Conservation (phyloP, 225 moss, liverwort and hornwort genomes). For the Pseudisothecium myosuroides region DNA sequence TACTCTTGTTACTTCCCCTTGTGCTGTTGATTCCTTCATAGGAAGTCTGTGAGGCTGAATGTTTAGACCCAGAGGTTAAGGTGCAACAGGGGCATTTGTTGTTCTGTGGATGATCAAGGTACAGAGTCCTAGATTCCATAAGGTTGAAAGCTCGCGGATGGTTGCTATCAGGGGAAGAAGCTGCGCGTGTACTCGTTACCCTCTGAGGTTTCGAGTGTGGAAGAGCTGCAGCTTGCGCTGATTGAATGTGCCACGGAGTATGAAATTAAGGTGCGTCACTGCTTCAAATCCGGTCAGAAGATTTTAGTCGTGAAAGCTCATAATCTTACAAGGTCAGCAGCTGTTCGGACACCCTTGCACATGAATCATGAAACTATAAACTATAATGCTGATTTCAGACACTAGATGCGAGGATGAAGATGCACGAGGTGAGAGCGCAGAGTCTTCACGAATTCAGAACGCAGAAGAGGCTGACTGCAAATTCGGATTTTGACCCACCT, state of each 20-base stretch:
- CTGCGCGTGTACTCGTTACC: neutral
- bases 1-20: neutral
- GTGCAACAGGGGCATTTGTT: conserved; percentile 3
- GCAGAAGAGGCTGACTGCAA: neutral
- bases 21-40: neutral
- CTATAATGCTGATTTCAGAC: conserved; percentile 10
- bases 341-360: neutral
- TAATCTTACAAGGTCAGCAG: neutral
- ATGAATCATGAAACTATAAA: neutral
- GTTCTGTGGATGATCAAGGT: conserved; percentile 8
- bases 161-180: conserved; percentile 39
- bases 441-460: conserved; percentile 6
- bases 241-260: conserved; percentile 52
- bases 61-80: conserved; percentile 12
- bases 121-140: conserved; percentile 1
- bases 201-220: conserved; percentile 19
- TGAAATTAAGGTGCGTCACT: conserved; percentile 35
- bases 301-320: neutral
- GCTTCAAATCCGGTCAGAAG: neutral
- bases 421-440: conserved; percentile 18
- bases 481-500: neutral
- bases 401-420: conserved; percentile 37
- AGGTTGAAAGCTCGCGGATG: conserved; percentile 15
- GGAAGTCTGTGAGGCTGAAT: neutral
- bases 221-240: conserved; percentile 40